Percentiles rank a stretch among this genome's conserved stretches.
These are phyloP conservation scores for Dryas alaskensis DNA, from an alignment of 306 rosid species.

Conservation along the genomic window DNA sequence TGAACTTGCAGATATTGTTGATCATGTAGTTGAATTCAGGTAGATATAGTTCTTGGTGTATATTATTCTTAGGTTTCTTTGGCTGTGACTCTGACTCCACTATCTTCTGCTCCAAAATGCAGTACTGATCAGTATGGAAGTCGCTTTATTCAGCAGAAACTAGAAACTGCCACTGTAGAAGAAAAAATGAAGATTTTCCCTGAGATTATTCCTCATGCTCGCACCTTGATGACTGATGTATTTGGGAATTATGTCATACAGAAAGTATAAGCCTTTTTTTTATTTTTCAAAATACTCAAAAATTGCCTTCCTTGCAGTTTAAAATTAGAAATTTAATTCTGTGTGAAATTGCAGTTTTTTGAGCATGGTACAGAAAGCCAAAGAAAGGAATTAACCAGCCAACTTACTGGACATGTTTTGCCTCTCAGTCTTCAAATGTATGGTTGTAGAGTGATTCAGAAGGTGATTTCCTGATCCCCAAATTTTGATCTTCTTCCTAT, in stretches of 20 bases:
- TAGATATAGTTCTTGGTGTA: conserved; percentile 27
- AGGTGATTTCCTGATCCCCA: conserved; percentile 51
- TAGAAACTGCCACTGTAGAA: conserved; percentile 75
- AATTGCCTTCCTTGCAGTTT: background rate
- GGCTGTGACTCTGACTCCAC: conserved; percentile 25
- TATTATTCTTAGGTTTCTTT: conserved; percentile 21
- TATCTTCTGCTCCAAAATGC: conserved; percentile 37
- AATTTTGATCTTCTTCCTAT: conserved; percentile 21
- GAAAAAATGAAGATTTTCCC: conserved; percentile 82
- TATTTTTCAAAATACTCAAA: conserved; percentile 22
- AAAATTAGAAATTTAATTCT: conserved; percentile 26
- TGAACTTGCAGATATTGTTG: conserved; percentile 81
- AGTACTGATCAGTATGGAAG: conserved; percentile 98
- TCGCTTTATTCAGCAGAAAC: conserved; percentile 96
- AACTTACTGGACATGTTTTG: conserved; percentile 81
- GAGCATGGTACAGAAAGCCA: conserved; percentile 91
- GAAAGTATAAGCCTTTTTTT: conserved; percentile 51
- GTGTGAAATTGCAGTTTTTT: conserved; percentile 64
- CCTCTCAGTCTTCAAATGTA: conserved; percentile 98
- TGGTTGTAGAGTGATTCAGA: conserved; percentile 98
- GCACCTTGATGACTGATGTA: conserved; percentile 89
- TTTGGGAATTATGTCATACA: conserved; percentile 98
- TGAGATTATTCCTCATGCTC: conserved; percentile 84
- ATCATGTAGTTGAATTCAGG: conserved; percentile 89
- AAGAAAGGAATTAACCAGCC: conserved; percentile 75